Evolutionary conservation across 768 basidiomycete genomes (phyloP).

Genomic region (Naganishia onofrii): DNA sequence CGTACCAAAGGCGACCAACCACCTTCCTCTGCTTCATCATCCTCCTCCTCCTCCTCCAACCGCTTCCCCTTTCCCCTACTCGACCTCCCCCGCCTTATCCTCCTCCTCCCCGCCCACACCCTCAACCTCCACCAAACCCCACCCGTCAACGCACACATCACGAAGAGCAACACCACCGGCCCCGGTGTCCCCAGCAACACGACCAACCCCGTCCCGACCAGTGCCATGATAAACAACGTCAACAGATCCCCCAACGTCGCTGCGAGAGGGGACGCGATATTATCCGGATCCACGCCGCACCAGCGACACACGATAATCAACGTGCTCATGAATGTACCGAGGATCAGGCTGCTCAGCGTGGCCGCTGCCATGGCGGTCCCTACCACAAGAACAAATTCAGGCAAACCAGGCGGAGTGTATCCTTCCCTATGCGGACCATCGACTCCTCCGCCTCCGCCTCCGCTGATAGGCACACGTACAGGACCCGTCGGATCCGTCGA

Average conservation of each 20-base stretch:
- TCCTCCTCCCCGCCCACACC: not conserved
- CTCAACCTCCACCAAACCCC: conserved; percentile 17
- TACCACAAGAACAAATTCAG: conserved; percentile 54
- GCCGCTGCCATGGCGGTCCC: conserved; percentile 70
- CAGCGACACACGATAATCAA: conserved; percentile 75
- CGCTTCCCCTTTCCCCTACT: not conserved
- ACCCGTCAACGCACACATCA: conserved; percentile 10
- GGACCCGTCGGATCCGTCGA: conserved; percentile 34
- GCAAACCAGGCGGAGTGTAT: conserved; percentile 52
- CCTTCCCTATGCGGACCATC: conserved; percentile 33
- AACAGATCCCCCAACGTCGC: conserved; percentile 89
- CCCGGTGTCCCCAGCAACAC: conserved; percentile 64
- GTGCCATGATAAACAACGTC: conserved; percentile 78
- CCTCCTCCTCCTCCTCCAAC: too few relatives aligned
- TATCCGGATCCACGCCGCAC: conserved; percentile 82
- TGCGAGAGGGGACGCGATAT: conserved; percentile 91
- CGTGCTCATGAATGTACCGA: conserved; percentile 89
- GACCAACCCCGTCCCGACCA: conserved; percentile 62
- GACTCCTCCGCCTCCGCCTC: conserved; percentile 6
- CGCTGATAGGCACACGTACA: conserved; percentile 15
- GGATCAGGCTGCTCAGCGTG: conserved; percentile 68
- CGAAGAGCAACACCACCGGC: conserved; percentile 61
- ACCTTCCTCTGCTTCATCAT: conserved; percentile 57
- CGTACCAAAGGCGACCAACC: conserved; percentile 80
- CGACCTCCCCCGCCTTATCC: not conserved